Evolutionary conservation across 2,329 filamentous ascomycete species (phyloP), one percentile per base, ranked within the genome.

Genomic region (Pseudonectria foliicola): DNA sequence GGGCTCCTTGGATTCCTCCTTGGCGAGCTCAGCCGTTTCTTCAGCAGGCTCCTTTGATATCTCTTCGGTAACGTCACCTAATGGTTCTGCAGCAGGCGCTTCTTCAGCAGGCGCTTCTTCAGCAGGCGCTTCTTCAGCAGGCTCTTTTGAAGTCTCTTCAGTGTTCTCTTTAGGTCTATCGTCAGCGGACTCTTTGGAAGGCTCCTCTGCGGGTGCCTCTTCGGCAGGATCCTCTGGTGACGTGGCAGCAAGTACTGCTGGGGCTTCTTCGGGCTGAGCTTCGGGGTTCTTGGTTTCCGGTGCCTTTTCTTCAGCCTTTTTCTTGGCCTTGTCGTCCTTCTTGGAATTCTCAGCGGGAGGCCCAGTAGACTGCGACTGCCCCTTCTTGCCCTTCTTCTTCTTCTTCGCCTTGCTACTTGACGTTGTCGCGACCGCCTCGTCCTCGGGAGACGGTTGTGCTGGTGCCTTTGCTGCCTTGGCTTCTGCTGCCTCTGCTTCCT

Each of bases 381-480:
- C 40, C 33, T 47, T 48, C 46, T 52, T 55, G 16, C 18, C 33
- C 29, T 40, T 43, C 30, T 43, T 40, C 27, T 42, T 40, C 13
- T 43, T 42, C 42, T 50, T 55, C n/a, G n/a, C n/a, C 42, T 54
- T 54, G n/a, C 8, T 38, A 27, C 38, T 43, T 24, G 29, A 16
- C 26, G 48, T 34, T 16, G 46, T 31, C 29, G 44, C 14, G 23
- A 16, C 7, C 29, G 18, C 11, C 33, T 37, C 13, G 16, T 44
- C 42, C 29, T 37, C 37, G 15, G 27, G 35, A 28, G 43, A 34
- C 24, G 43, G 36, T 13, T 39, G 34, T 33, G 44, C 39, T 28
- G 43, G 31, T 15, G 39, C 32, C 18, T 25, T 33, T 21, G 37
- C 28, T 21, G 37, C 26, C 11, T 35, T 25, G 24, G 40, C 34